Evolutionary conservation across 2,329 filamentous ascomycete genomes (phyloP), one percentile per base, ranked within the genome.

Genomic region (Bipolaris sorokiniana): DNA sequence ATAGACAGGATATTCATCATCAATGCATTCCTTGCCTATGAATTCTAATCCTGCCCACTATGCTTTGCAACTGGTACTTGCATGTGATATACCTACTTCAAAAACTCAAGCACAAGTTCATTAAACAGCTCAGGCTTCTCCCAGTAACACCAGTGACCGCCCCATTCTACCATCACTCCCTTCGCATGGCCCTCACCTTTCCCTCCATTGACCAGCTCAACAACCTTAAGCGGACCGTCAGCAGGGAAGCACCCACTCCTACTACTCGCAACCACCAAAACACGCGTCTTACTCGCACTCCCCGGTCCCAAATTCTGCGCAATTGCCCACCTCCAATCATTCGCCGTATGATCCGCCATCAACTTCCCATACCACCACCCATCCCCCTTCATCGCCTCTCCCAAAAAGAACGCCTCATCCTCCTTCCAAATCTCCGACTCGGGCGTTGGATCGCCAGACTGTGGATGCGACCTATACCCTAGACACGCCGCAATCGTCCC

Each of bases 81-180:
- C 9, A 7, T 7, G 1, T 16, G 4, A 26, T 9, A 7, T 34
- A 2, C 28, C 48, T 23, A 53, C 28, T 20, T 13, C 5, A 57
- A n/a, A n/a, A 69, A 69, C 1, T 50, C 56, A 18, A 66, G 48
- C 0, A 64, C 62, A 38, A 70, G 34, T 23, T 55, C 44, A 15
- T 70, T 68, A 36, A 73, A 73, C 45, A 31, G 52, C 18, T 66
- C 68, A 1, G 70, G 63, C 23, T 68, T 52, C 56, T 73, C 70
- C 68, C 69, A 73, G 41, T 70, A 73, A 42, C 67, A 70, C 70
- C 70, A 73, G 50, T 73, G 70, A 4, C 70, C 70, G n/a, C 70
- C 68, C 67, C 65, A 69, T 20, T 64, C 58, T 3, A 70, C 55
- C 2, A 44, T 52, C 1, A 68, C 56, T 10, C 68, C 67, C 42